Percentiles rank a stretch among this genome's conserved stretches.
These are phyloP conservation scores for Phenoliferia sp. DNA, from an alignment of 1,284 basidiomycete species.

Conservation along the genomic window DNA sequence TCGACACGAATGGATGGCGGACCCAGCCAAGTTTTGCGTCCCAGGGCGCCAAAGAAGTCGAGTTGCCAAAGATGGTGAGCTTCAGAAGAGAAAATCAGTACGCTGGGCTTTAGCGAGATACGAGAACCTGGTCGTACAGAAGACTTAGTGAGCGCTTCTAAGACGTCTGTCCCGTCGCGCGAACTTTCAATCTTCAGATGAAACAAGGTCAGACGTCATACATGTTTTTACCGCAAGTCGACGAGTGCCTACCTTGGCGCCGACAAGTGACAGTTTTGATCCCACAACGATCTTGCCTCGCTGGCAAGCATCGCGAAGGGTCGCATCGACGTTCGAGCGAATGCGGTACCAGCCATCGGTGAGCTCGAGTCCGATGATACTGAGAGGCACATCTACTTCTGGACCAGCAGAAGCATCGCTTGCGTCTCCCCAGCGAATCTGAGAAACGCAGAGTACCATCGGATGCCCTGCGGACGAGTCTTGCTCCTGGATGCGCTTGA, in stretches of 20 bases:
- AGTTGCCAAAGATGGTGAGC: constrained; percentile 74
- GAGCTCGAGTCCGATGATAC: constrained; percentile 60
- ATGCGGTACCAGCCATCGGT: constrained; percentile 96
- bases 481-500: constrained; percentile 69
- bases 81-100: constrained; percentile 38
- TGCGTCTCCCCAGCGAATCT: constrained; percentile 55
- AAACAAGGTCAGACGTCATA: not conserved
- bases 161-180: constrained; percentile 73
- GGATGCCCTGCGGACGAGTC: constrained; percentile 66
- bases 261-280: constrained; percentile 72
- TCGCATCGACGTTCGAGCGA: constrained; percentile 51
- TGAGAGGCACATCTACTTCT: constrained; percentile 3
- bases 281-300: constrained; percentile 67
- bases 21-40: constrained; percentile 78
- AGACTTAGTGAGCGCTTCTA: constrained; percentile 60
- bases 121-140: constrained; percentile 1
- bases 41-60: constrained; percentile 79
- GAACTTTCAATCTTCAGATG: constrained; percentile 58
- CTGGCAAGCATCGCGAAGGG: constrained; percentile 65
- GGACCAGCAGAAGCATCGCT: constrained; percentile 47
- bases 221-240: not conserved
- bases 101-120: not conserved
- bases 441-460: constrained; percentile 79
- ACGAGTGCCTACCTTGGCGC: constrained; percentile 61
- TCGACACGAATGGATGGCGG: constrained; percentile 58